Conservation (phyloP, 495 filamentous ascomycete species). For the Hypoxylon intermedium region DNA sequence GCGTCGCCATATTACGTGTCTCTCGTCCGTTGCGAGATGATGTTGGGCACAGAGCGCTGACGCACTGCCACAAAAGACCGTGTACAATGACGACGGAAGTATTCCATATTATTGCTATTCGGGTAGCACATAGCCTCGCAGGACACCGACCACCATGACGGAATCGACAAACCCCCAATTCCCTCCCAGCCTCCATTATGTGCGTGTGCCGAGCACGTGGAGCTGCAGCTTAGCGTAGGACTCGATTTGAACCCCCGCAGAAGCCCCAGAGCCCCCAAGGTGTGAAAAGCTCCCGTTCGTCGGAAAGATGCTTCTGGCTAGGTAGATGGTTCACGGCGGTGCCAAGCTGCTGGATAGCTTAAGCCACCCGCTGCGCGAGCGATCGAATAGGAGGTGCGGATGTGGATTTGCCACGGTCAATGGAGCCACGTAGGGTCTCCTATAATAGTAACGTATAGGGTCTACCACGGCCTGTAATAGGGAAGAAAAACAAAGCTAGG, state of each 20-base stretch:
- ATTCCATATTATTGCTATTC: constrained; percentile 9
- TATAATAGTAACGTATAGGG: constrained; percentile 8
- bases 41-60: constrained; percentile 4
- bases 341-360: constrained; percentile 12
- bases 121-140: constrained; percentile 1
- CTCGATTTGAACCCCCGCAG: constrained; percentile 30
- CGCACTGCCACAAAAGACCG: constrained; percentile 3
- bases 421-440: constrained; percentile 33
- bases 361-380: constrained; percentile 5
- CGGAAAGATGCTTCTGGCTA: constrained; percentile 1
- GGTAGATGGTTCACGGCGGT: constrained; percentile 12
- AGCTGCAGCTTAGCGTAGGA: constrained; percentile 23
- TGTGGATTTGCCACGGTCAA: constrained; percentile 10
- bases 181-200: too few species aligned
- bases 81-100: constrained; percentile 14
- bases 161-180: too few species aligned
- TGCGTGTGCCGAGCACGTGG: constrained; percentile 35
- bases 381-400: constrained; percentile 17
- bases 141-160: too few species aligned
- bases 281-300: constrained; percentile 10
- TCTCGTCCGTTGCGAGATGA: constrained; percentile 13
- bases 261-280: constrained; percentile 6
- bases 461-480: constrained; percentile 5
- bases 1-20: constrained; percentile 36
- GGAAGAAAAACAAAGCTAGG: constrained; percentile 13